These are phyloP conservation scores for Cercospora zeina DNA, from an alignment of 2,329 filamentous ascomycete genomes.

Conservation along the genomic window DNA sequence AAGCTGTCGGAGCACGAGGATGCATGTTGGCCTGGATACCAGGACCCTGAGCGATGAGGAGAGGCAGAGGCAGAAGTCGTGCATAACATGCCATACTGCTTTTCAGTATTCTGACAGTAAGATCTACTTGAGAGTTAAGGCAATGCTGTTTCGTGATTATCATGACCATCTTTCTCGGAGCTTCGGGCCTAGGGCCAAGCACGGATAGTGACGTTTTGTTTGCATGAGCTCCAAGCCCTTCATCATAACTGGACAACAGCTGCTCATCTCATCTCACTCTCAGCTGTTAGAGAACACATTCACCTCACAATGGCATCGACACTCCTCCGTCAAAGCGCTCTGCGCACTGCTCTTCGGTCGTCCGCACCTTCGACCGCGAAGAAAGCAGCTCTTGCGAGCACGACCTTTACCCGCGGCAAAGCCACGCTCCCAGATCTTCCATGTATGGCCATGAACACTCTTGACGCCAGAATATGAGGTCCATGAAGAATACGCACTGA, in stretches of 20 bases:
- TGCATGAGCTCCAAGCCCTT: constrained; percentile 8
- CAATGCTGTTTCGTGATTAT: background rate
- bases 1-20: no score
- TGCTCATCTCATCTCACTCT: background rate
- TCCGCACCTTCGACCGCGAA: constrained; percentile 60
- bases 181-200: constrained; percentile 2
- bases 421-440: constrained; percentile 87
- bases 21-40: no score
- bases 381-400: constrained; percentile 66
- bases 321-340: constrained; percentile 69
- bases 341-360: constrained; percentile 71
- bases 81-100: no score
- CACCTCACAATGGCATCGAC: constrained; percentile 65
- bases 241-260: no score
- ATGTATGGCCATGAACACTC: constrained; percentile 54
- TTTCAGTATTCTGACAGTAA: background rate
- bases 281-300: background rate
- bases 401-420: constrained; percentile 80
- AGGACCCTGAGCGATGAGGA: no score
- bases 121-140: background rate
- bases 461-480: background rate
- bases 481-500: background rate
- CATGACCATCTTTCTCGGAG: constrained; percentile 9
- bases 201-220: constrained; percentile 3
- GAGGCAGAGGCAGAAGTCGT: no score